Percentiles rank a stretch among this genome's conserved stretches.
phyloP scores from a whole-genome alignment of 169 alveolate species.

The Eimeria praecox region DNA sequence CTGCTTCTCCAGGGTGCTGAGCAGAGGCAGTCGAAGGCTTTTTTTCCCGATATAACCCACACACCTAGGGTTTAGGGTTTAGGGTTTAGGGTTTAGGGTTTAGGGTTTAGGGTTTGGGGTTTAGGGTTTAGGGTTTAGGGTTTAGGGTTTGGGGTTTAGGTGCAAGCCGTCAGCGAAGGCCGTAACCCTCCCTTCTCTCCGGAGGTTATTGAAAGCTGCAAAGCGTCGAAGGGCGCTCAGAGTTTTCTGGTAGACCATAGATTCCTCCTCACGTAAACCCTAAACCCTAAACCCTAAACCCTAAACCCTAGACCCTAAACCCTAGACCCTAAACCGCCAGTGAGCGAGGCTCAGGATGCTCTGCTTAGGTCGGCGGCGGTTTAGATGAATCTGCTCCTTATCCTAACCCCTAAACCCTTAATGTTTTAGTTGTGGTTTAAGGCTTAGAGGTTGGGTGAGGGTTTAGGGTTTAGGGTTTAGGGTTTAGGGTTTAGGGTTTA shows the following conservation, averaged over 20 bases:
- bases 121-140: slow-evolving; percentile 26
- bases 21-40: neutral
- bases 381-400: too few species aligned
- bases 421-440: slow-evolving; percentile 13
- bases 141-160: slow-evolving; percentile 31
- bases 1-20: neutral
- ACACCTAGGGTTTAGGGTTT: neutral
- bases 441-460: slow-evolving; percentile 33
- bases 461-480: slow-evolving; percentile 76
- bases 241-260: neutral
- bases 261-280: slow-evolving; percentile 39
- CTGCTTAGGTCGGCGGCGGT: too few species aligned
- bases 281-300: slow-evolving; percentile 55
- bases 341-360: too few species aligned
- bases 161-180: slow-evolving; percentile 33
- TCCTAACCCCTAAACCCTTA: neutral
- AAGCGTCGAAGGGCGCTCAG: neutral
- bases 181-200: neutral
- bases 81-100: slow-evolving; percentile 26
- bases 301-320: neutral
- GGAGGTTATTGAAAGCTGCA: neutral
- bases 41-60: too few species aligned
- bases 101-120: slow-evolving; percentile 34
- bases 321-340: neutral
- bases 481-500: slow-evolving; percentile 47